A percentile compares a stretch with the other conserved stretches of the same genome.
phyloP scores from a whole-genome alignment of 176 grass and related monocot genomes.

The Zizania latifolia region DNA sequence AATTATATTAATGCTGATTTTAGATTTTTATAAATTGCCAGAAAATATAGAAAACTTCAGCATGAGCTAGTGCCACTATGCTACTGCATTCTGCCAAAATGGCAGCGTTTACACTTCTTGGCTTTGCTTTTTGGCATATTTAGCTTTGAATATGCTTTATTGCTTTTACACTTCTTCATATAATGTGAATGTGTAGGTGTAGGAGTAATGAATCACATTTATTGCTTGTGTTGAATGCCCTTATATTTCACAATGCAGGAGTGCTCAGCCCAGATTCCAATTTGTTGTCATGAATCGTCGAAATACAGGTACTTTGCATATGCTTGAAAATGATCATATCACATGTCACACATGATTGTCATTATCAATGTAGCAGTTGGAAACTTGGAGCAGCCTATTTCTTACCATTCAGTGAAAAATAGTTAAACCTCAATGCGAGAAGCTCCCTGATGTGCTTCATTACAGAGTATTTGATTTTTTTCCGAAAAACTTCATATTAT shows the following conservation, averaged over 20 bases:
- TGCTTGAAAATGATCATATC: neutral
- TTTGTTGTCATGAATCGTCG: slow-evolving; percentile 69
- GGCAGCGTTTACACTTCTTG: neutral
- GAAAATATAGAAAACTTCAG: neutral
- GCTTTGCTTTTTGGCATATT: neutral
- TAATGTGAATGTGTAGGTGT: neutral
- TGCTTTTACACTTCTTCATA: neutral
- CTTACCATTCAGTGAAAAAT: neutral
- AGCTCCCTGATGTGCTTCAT: neutral
- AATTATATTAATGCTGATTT: neutral
- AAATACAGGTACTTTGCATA: slow-evolving; percentile 39
- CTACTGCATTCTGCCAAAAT: neutral
- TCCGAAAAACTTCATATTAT: neutral
- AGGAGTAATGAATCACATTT: neutral
- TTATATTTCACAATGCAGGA: slow-evolving; percentile 28
- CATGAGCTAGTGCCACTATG: neutral
- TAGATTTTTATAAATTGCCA: neutral
- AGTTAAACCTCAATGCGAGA: neutral
- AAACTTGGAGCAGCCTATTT: neutral
- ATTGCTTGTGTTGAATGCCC: neutral
- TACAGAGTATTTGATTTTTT: neutral
- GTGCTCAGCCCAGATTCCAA: slow-evolving; percentile 53
- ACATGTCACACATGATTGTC: neutral
- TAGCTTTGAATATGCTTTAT: neutral
- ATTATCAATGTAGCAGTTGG: neutral